Percentiles rank a stretch among this genome's conserved stretches.
phyloP scores from a whole-genome alignment of 176 grass and related monocot species.

The Ensete glaucum region DNA sequence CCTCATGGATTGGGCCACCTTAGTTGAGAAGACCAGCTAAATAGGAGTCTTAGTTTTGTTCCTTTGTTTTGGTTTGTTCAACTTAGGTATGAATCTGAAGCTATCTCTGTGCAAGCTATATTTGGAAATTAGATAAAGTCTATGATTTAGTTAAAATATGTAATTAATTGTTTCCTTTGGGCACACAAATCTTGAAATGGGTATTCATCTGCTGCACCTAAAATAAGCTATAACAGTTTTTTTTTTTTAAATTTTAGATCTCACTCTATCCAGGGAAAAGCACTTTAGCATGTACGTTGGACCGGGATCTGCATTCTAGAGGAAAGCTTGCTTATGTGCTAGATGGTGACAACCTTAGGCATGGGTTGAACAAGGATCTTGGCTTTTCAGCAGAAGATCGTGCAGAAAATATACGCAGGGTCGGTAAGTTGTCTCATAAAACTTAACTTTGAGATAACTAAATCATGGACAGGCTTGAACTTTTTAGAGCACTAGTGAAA shows the following conservation, averaged over 20 bases:
- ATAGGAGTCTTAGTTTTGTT: no score
- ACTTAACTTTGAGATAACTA: neutral
- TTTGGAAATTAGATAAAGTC: no score
- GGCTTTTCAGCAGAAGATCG: slow-evolving; percentile 82
- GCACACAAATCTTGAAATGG: neutral
- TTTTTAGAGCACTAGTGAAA: no score
- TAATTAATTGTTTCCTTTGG: neutral
- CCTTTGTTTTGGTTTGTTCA: no score
- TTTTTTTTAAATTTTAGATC: neutral
- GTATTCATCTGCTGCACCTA: neutral
- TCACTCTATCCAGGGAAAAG: slow-evolving; percentile 57
- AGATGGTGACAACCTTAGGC: slow-evolving; percentile 90
- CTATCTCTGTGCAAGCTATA: no score
- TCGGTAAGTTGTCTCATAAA: slow-evolving; percentile 32
- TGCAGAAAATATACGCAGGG: slow-evolving; percentile 84
- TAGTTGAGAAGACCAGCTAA: no score
- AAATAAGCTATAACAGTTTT: neutral
- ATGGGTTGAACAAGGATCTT: slow-evolving; percentile 92
- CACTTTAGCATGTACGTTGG: slow-evolving; percentile 79
- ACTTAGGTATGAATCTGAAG: no score
- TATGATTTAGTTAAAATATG: no score
- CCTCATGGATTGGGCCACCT: no score
- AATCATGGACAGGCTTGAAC: neutral
- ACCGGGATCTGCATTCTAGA: slow-evolving; percentile 60
- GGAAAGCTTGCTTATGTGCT: slow-evolving; percentile 87